Base-by-base conservation (phyloP, 2,329 filamentous ascomycete species). In the Fusarium pseudocircinatum region DNA sequence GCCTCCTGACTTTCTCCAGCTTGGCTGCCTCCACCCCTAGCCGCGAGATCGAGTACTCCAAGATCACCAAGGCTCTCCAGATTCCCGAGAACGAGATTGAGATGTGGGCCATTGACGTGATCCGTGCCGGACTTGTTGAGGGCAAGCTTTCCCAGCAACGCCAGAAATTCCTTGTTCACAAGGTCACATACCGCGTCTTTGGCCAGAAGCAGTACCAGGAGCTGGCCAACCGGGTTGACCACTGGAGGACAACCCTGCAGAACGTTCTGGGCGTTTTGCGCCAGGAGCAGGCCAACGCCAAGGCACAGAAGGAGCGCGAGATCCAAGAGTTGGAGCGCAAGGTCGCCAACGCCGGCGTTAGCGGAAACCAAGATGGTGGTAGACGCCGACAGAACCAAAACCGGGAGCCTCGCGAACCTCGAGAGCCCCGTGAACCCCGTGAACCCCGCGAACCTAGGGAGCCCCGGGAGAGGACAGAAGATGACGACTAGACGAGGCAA, bases 61-160 rank as follows among this genome's bases (percentile, higher is more conserved):
- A 90, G 79, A 98, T 99, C 80, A 90, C 93, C 74, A 92, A 92
- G 81, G 93, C 94, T 11, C 90, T 99, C 52, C 93, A 96, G 83
- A 91, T 99, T 63, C 91, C 94, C 50, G 81, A 85, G 52, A 91
- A 93, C 73, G 94, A 98, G 73, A 94, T 98, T 46, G 96, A 99
- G 88, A 93, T 96, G 89, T 99, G 96, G 96, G 94, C 97, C 76
- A 99, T 99, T 79, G 96, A 99, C 82, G 95, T 97, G 77, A 98
- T 99, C 84, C 94, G 96, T 76, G 94, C 95, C 53, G 95, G 95
- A 39, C 91, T 99, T 42, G 94, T 99, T 59, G 96, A 99, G 87
- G 96, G 96, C 81, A 97, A 97, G 85, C 91, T 99, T 77, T 96
- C 93, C 67, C 96, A 99, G 86, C 89, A 96, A 82, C 95, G 94